Evolutionary conservation across 1,284 basidiomycete genomes (phyloP).

Genomic region (Lentinula novae-zelandiae): DNA sequence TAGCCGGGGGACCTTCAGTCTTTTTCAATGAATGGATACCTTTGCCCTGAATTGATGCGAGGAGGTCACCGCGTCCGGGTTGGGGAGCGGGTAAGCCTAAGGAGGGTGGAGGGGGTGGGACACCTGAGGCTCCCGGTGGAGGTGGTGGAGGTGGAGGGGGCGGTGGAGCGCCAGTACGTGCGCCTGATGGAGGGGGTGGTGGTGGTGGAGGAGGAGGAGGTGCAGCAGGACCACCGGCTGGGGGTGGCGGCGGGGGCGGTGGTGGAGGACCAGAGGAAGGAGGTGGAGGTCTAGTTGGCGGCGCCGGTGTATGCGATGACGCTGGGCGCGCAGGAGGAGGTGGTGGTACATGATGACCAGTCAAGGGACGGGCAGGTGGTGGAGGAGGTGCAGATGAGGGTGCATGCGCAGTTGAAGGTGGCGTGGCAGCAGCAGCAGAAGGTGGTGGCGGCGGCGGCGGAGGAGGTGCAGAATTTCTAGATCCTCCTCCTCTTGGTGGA

Average conservation of each 20-base stretch:
- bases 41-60: slow-evolving; percentile 52
- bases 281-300: slow-evolving; percentile 32
- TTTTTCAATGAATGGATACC: slow-evolving; percentile 74
- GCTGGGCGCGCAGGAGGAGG: slow-evolving; percentile 28
- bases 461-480: slow-evolving; percentile 25
- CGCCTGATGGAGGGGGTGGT: slow-evolving; percentile 24
- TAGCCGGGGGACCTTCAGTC: slow-evolving; percentile 37
- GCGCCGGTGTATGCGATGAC: slow-evolving; percentile 29
- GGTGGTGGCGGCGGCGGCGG: slow-evolving; percentile 24
- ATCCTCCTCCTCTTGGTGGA: slow-evolving; percentile 18
- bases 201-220: slow-evolving; percentile 34
- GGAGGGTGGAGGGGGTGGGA: slow-evolving; percentile 19
- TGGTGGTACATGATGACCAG: slow-evolving; percentile 28
- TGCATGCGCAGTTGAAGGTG: slow-evolving; percentile 1
- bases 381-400: slow-evolving; percentile 17
- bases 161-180: slow-evolving; percentile 11
- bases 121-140: slow-evolving; percentile 15
- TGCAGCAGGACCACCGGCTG: slow-evolving; percentile 25
- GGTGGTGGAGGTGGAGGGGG: slow-evolving; percentile 28
- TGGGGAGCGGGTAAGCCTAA: slow-evolving; percentile 34
- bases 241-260: slow-evolving; percentile 32
- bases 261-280: slow-evolving; percentile 28
- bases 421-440: slow-evolving; percentile 23
- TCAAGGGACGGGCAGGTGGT: slow-evolving; percentile 25
- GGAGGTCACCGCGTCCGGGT: slow-evolving; percentile 53